Conservation (phyloP, 2,329 filamentous ascomycete species). For the Aspergillus piperis region DNA sequence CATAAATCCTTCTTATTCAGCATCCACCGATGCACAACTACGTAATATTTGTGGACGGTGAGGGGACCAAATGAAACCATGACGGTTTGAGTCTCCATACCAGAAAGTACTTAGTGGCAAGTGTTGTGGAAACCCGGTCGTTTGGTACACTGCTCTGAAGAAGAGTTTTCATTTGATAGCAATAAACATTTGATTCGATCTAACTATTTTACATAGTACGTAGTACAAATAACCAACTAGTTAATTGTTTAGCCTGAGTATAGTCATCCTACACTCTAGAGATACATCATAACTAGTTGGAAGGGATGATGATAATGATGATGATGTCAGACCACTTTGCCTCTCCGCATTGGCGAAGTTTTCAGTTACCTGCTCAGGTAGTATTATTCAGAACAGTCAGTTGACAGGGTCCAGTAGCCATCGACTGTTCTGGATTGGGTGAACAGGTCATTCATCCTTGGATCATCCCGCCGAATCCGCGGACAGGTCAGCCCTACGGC, state of each 20-base stretch:
- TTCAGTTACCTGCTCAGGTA: neutral
- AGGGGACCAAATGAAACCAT: neutral
- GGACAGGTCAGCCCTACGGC: slow-evolving; percentile 12
- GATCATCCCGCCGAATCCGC: neutral
- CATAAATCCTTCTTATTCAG: slow-evolving; percentile 13
- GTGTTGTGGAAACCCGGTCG: too few relatives aligned
- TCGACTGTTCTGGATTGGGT: neutral
- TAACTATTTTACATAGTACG: too few relatives aligned
- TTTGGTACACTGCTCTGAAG: too few relatives aligned
- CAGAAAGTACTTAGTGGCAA: too few relatives aligned
- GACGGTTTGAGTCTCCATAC: too few relatives aligned
- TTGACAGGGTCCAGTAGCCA: neutral
- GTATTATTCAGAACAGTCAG: too few relatives aligned
- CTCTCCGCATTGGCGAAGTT: neutral
- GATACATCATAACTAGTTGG: neutral
- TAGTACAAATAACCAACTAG: too few relatives aligned
- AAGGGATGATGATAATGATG: too few relatives aligned
- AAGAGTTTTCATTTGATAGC: too few relatives aligned
- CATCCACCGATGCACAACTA: slow-evolving; percentile 7
- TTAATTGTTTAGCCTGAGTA: too few relatives aligned
- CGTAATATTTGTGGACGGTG: slow-evolving; percentile 1
- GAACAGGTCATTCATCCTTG: slow-evolving; percentile 1
- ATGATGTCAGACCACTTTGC: slow-evolving; percentile 5
- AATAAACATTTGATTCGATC: too few relatives aligned
- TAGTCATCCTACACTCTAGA: too few relatives aligned